These are phyloP conservation scores for Theobroma cacao DNA, from an alignment of 345 rosid genomes.

Conservation along the genomic window DNA sequence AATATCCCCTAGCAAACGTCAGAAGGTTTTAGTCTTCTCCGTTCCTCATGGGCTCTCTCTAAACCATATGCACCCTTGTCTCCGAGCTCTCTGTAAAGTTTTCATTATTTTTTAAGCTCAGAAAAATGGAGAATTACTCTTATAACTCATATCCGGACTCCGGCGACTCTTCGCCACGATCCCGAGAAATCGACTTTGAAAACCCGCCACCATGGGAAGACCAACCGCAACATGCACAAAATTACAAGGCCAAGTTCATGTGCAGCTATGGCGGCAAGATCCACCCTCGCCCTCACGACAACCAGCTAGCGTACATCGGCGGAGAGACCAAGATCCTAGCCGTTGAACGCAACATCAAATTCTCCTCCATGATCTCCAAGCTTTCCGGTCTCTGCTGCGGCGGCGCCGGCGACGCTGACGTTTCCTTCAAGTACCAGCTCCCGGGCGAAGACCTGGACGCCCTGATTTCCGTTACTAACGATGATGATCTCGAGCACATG, in stretches of 20 bases:
- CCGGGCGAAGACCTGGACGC: slow-evolving; percentile 97
- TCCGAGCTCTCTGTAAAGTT: neutral
- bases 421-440: slow-evolving; percentile 87
- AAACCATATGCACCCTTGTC: neutral
- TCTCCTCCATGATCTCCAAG: slow-evolving; percentile 54
- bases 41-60: neutral
- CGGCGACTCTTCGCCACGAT: slow-evolving; percentile 85
- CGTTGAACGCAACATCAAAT: slow-evolving; percentile 64
- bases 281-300: slow-evolving; percentile 93
- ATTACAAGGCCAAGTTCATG: slow-evolving; percentile 74
- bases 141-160: slow-evolving; percentile 81
- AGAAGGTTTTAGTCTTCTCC: neutral
- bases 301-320: slow-evolving; percentile 76
- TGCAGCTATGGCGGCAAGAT: slow-evolving; percentile 94
- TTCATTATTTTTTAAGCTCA: neutral
- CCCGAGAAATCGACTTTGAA: slow-evolving; percentile 90
- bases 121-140: slow-evolving; percentile 64
- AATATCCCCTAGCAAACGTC: neutral
- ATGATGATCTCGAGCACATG: slow-evolving; percentile 92
- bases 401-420: slow-evolving; percentile 44
- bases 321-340: slow-evolving; percentile 93
- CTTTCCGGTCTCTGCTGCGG: slow-evolving; percentile 59
- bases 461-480: slow-evolving; percentile 86
- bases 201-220: slow-evolving; percentile 85
- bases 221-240: slow-evolving; percentile 35